phyloP scores from a whole-genome alignment of 2,329 filamentous ascomycete genomes.

The Pseudogymnoascus sp. region DNA sequence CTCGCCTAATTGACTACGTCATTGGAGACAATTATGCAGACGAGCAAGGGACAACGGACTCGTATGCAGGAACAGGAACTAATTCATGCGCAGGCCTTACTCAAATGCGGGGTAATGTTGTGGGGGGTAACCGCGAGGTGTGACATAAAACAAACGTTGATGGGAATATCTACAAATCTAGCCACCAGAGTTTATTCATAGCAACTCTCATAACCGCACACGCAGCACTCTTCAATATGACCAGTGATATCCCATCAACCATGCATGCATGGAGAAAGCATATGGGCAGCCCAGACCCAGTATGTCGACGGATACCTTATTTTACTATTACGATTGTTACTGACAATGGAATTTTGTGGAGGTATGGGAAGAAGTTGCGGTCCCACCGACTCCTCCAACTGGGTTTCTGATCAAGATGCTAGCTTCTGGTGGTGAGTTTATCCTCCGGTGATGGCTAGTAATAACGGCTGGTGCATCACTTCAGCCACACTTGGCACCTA shows the following conservation, averaged over 20 bases:
- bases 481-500: background rate
- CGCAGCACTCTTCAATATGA: slow-evolving; percentile 9
- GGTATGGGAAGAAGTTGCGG: slow-evolving; percentile 24
- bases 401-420: slow-evolving; percentile 28
- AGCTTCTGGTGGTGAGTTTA: slow-evolving; percentile 25
- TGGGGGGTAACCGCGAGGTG: background rate
- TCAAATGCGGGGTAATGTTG: background rate
- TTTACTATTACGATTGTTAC: background rate
- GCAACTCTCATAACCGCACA: background rate
- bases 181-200: background rate
- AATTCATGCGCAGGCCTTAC: background rate
- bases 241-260: slow-evolving; percentile 16
- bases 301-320: slow-evolving; percentile 9
- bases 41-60: background rate
- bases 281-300: slow-evolving; percentile 24
- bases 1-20: background rate
- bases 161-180: background rate
- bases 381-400: slow-evolving; percentile 20
- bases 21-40: background rate
- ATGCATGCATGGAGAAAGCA: slow-evolving; percentile 32
- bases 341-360: slow-evolving; percentile 6
- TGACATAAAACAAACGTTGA: background rate
- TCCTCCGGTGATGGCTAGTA: background rate
- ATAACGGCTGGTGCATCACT: background rate
- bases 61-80: background rate